Conservation (phyloP, 805 yeast genomes). For the Ogataea ganodermae region DNA sequence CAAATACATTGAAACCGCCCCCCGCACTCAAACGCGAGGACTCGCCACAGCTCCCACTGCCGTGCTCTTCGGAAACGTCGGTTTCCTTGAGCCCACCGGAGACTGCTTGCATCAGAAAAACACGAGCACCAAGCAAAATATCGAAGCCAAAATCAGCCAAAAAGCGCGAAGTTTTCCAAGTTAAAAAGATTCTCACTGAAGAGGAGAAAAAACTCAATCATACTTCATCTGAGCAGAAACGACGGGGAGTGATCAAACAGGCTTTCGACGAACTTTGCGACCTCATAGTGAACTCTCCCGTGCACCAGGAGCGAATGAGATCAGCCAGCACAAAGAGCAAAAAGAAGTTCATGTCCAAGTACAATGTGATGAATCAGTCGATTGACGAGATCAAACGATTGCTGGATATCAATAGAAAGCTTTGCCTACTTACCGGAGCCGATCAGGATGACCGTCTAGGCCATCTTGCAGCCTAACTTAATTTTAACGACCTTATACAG, state of each 20-base stretch:
- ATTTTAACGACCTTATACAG: not conserved
- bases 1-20: not conserved
- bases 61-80: not conserved
- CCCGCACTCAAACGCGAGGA: not conserved
- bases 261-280: conserved; percentile 40
- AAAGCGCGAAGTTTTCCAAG: not conserved
- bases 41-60: not conserved
- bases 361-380: conserved; percentile 32
- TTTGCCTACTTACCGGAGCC: conserved; percentile 12
- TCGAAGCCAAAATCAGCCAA: conserved; percentile 6
- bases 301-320: conserved; percentile 10
- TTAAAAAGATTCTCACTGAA: conserved; percentile 25
- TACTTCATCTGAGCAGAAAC: conserved; percentile 42
- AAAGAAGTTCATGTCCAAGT: conserved; percentile 30
- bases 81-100: not conserved
- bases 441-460: conserved; percentile 9
- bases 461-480: conserved; percentile 1
- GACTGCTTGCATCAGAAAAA: not conserved
- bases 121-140: conserved; percentile 1
- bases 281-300: conserved; percentile 25
- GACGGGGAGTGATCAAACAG: conserved; percentile 39
- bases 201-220: conserved; percentile 41
- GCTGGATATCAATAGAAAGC: conserved; percentile 21
- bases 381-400: conserved; percentile 34
- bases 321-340: conserved; percentile 17